Conservation (phyloP, 2,329 filamentous ascomycete genomes). For the Periconia sp. region DNA sequence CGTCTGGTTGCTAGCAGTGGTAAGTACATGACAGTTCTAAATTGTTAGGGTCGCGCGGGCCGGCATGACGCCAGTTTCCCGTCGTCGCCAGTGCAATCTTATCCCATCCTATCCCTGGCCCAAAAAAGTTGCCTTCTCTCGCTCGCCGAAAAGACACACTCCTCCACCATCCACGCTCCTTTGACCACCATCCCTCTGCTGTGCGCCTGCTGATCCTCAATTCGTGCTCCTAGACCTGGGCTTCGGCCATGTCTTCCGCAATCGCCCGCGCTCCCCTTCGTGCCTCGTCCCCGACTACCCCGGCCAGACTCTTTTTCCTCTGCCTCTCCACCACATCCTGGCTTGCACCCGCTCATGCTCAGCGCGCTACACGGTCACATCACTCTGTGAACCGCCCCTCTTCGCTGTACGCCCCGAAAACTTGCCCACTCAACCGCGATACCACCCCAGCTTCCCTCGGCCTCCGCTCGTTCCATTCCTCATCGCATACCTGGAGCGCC, state of each 20-base stretch:
- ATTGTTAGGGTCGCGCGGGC: constrained; percentile 12
- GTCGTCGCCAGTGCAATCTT: constrained; percentile 2
- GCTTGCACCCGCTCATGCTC: constrained; percentile 24
- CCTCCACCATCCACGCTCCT: neutral
- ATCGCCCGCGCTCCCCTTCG: constrained; percentile 23
- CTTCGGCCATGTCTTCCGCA: constrained; percentile 42
- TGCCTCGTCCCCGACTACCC: constrained; percentile 24
- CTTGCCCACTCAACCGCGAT: constrained; percentile 33
- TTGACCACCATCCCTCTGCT: neutral
- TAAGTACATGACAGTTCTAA: no score
- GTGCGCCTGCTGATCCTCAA: constrained; percentile 22
- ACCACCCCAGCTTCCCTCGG: constrained; percentile 30
- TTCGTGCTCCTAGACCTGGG: constrained; percentile 26
- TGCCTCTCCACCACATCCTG: constrained; percentile 33
- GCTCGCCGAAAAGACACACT: no score
- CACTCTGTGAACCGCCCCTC: constrained; percentile 7
- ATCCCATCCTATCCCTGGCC: constrained; percentile 22
- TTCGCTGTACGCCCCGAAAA: constrained; percentile 22
- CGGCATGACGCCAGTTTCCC: constrained; percentile 31
- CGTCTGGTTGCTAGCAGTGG: no score
- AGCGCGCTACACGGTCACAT: constrained; percentile 14
- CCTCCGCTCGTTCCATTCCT: constrained; percentile 33
- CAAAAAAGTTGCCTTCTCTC: neutral
- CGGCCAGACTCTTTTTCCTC: constrained; percentile 32
- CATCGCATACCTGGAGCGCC: constrained; percentile 27